A percentile compares a stretch with the other conserved stretches of the same genome.
Evolutionary conservation across 371 early-diverging fungal genomes (phyloP).

Genomic region (Syncephalastrum monosporum): DNA sequence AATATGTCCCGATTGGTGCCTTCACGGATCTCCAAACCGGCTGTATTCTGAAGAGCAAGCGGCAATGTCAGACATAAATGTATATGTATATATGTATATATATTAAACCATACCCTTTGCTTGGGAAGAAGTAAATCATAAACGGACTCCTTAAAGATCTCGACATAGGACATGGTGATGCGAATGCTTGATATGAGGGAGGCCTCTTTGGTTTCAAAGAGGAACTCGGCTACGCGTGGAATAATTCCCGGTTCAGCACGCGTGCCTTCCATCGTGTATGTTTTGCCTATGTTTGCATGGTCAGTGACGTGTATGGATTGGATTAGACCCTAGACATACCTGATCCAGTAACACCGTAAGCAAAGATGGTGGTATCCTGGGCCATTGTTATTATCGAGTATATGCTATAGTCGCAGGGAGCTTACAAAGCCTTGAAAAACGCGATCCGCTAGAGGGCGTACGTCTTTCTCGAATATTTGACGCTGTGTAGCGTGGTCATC

Average conservation of each 20-base stretch:
- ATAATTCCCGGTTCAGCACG: conserved; percentile 57
- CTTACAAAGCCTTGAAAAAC: conserved; percentile 51
- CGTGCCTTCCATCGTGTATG: conserved; percentile 66
- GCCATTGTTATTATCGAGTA: background rate
- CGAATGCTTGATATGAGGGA: conserved; percentile 9
- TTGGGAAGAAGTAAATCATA: conserved; percentile 54
- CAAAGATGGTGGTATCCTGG: conserved; percentile 63
- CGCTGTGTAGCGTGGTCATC: conserved; percentile 37
- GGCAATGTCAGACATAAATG: background rate
- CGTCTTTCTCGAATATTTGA: conserved; percentile 48
- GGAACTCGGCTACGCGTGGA: conserved; percentile 41
- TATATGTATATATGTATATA: conserved; percentile 3
- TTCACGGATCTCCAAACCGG: conserved; percentile 51
- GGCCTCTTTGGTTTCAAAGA: conserved; percentile 22
- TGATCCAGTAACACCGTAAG: conserved; percentile 73
- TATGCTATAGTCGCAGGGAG: background rate
- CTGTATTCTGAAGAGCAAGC: too few species aligned
- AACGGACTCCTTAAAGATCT: conserved; percentile 66
- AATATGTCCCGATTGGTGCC: conserved; percentile 49
- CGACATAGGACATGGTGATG: conserved; percentile 57
- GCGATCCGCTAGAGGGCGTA: conserved; percentile 50
- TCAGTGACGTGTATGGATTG: too few species aligned
- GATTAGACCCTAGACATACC: conserved; percentile 11
- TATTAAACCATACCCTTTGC: conserved; percentile 22
- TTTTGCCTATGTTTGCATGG: conserved; percentile 50